Percentiles rank a stretch among this genome's conserved stretches.
Evolutionary conservation across 2,329 filamentous ascomycete species (phyloP).

Genomic region (Pezicula radicicola): DNA sequence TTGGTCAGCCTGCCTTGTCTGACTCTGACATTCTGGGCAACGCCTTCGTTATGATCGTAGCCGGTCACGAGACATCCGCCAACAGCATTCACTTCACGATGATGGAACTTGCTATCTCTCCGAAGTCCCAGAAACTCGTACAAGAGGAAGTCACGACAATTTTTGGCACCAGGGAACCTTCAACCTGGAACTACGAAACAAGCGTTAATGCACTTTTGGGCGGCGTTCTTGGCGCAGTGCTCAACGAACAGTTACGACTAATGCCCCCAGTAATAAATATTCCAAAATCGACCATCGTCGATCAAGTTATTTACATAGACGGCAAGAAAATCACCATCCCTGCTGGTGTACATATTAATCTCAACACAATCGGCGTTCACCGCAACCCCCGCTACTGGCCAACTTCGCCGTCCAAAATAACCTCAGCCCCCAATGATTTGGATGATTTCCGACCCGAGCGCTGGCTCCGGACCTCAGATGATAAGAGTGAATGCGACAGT

Average conservation of each 20-base stretch:
- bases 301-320: constrained; percentile 57
- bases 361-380: constrained; percentile 56
- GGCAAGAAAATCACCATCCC: constrained; percentile 59
- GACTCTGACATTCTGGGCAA: constrained; percentile 71
- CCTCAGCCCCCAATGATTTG: constrained; percentile 49
- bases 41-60: constrained; percentile 65
- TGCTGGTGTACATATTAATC: constrained; percentile 48
- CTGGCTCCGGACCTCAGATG: constrained; percentile 52
- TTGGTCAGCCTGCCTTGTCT: constrained; percentile 50
- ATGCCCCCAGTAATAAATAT: constrained; percentile 70
- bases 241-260: constrained; percentile 75
- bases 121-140: constrained; percentile 58
- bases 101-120: constrained; percentile 64
- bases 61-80: constrained; percentile 79
- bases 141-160: constrained; percentile 68
- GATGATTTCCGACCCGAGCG: constrained; percentile 69
- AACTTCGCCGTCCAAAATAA: constrained; percentile 34
- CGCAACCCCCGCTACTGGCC: constrained; percentile 73
- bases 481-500: constrained; percentile 16
- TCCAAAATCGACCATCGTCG: constrained; percentile 57
- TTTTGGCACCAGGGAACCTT: constrained; percentile 54
- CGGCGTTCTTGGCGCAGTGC: constrained; percentile 68
- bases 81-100: constrained; percentile 72
- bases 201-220: constrained; percentile 63
- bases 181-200: constrained; percentile 68